A percentile compares a stretch with the other conserved stretches of the same genome.
phyloP scores from a whole-genome alignment of 257 asterid genomes.

The Plectranthus barbatus region DNA sequence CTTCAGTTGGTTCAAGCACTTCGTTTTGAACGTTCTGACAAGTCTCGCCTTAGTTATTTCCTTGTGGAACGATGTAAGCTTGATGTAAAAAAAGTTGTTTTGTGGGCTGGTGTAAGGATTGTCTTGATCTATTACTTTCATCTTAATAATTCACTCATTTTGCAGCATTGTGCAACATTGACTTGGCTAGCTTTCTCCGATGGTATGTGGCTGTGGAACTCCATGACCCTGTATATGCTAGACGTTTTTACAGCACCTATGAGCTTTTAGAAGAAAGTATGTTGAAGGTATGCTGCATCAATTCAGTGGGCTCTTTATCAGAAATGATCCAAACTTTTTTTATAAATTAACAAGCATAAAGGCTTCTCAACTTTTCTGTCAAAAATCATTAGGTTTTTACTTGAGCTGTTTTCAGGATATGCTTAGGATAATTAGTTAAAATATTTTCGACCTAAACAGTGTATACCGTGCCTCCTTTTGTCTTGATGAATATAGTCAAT shows the following conservation, averaged over 20 bases:
- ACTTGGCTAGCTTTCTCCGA: constrained; percentile 97
- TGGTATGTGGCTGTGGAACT: constrained; percentile 99
- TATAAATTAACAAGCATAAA: background rate
- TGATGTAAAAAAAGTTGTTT: constrained; percentile 20
- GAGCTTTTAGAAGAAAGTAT: constrained; percentile 89
- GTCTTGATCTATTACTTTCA: background rate
- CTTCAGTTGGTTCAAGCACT: constrained; percentile 99
- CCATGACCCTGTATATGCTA: constrained; percentile 88
- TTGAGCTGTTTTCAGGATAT: background rate
- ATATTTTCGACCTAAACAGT: background rate
- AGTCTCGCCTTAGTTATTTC: constrained; percentile 85
- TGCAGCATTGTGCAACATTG: constrained; percentile 83
- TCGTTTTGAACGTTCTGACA: constrained; percentile 93
- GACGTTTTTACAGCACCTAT: constrained; percentile 82
- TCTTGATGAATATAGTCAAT: background rate
- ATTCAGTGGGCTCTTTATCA: background rate
- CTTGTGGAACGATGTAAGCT: constrained; percentile 92
- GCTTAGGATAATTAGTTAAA: background rate
- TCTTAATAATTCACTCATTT: constrained; percentile 12
- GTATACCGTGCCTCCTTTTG: background rate
- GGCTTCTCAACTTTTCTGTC: background rate
- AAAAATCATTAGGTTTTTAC: background rate
- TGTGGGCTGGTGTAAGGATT: constrained; percentile 7
- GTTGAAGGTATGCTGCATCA: constrained; percentile 50
- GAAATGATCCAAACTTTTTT: too few relatives aligned